Conservation (phyloP, 176 grass and related monocot genomes). For the Cymbopogon citratus region DNA sequence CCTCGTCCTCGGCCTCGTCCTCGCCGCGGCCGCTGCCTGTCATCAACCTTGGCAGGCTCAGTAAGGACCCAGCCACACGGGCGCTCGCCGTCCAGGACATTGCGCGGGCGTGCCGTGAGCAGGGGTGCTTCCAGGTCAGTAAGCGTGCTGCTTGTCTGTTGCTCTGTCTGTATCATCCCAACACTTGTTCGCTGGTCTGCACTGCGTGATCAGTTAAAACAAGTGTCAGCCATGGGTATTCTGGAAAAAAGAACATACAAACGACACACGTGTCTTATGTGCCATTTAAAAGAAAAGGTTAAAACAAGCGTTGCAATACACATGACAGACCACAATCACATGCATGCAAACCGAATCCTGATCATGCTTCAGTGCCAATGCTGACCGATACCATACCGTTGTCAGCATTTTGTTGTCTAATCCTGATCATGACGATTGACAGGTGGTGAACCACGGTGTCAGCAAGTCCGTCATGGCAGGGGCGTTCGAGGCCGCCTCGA, state of each 20-base stretch:
- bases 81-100: conserved; percentile 42
- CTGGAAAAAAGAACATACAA: neutral
- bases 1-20: neutral
- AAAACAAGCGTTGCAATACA: too few relatives aligned
- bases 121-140: conserved; percentile 62
- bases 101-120: conserved; percentile 42
- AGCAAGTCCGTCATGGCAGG: conserved; percentile 39
- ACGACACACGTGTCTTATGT: neutral
- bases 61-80: conserved; percentile 8
- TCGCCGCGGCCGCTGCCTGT: conserved; percentile 11
- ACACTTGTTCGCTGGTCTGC: neutral
- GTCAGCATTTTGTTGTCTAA: too few relatives aligned
- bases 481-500: conserved; percentile 45
- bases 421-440: neutral
- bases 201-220: neutral
- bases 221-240: neutral
- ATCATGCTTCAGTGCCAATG: neutral
- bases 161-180: neutral
- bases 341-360: neutral
- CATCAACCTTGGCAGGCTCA: conserved; percentile 35
- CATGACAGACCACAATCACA: too few relatives aligned
- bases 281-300: neutral
- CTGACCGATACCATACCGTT: neutral
- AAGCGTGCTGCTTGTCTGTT: neutral
- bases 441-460: conserved; percentile 75